Base-by-base conservation (phyloP, 2,329 filamentous ascomycete genomes). In the Aspergillus spinulosporus region DNA sequence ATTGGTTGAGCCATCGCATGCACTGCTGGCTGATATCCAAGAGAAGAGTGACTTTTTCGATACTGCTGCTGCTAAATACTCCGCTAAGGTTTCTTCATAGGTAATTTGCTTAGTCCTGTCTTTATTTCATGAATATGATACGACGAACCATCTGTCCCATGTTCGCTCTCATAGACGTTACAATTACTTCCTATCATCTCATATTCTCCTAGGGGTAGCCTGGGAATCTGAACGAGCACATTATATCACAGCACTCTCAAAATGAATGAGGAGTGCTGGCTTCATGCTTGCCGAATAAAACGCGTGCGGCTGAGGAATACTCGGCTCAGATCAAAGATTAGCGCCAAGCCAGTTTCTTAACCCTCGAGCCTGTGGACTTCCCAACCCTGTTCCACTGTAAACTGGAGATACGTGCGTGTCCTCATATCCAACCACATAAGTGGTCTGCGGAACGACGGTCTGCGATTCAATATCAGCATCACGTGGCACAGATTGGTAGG, bases 41-140 rank as follows among this genome's bases (percentile, higher is more conserved):
- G 90, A 91, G 76, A 97, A 96, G 86, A 90, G 86, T 72, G 83
- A 81, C n/a, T 76, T 92, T 56, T 97, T 97, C 70, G 90, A 96
- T 73, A 86, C 86, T 66, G 92, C 92, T 9, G 90, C 89, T 15
- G 81, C 84, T 28, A 97, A 96, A 77, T 97, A 94, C 75, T 87
- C 85, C 63, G 84, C 92, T 34, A 96, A 93, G 80, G 90, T 91
- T 44, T 66, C 70, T 14, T 68, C 69, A 52, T 73, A 66, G 59
- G 52, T 34, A n/a, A 50, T 49, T 4, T 40, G 59, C 59, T 48
- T 45, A 55, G 40, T 57, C 31, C 47, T 49, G 55, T 57, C 50
- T 56, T 58, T 63, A 59, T 54, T 15, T 59, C 42, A 60, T 64
- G 59, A 62, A 59, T 61, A 63, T 59, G 59, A 52, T 59, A 62